Conservation (phyloP, 805 yeast genomes). For the Torulaspora maleeae region DNA sequence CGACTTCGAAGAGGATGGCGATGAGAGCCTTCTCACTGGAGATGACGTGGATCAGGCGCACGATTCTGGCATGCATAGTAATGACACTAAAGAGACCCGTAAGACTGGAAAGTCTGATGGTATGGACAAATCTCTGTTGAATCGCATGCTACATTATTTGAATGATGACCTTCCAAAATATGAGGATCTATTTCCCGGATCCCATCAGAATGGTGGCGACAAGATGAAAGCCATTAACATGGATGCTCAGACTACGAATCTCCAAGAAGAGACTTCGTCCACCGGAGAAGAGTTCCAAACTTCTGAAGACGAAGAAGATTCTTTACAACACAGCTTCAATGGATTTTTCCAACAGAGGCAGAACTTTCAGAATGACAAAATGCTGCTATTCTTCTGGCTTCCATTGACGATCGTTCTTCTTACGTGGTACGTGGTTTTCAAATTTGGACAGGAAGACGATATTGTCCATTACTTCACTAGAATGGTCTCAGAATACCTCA, state of each 20-base stretch:
- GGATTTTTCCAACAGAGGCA: conserved; percentile 42
- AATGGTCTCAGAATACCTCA: conserved; percentile 37
- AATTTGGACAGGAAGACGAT: conserved; percentile 36
- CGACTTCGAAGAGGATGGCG: conserved; percentile 29
- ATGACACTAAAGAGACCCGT: background rate
- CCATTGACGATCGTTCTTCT: conserved; percentile 63
- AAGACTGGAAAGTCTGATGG: conserved; percentile 7
- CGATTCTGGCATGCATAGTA: background rate
- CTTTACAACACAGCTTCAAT: conserved; percentile 36
- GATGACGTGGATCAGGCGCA: conserved; percentile 19
- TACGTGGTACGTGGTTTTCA: conserved; percentile 41
- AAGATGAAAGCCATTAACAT: conserved; percentile 3
- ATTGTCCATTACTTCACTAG: conserved; percentile 29
- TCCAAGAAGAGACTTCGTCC: conserved; percentile 3
- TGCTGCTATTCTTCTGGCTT: conserved; percentile 87
- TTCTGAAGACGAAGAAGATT: conserved; percentile 34
- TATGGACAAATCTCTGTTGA: conserved; percentile 34
- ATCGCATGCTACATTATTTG: conserved; percentile 37
- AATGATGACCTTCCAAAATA: conserved; percentile 60
- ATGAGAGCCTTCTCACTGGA: conserved; percentile 19
- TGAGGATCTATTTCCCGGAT: conserved; percentile 64
- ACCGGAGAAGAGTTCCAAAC: conserved; percentile 25
- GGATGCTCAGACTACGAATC: conserved; percentile 4
- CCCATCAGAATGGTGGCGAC: conserved; percentile 31
- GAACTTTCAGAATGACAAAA: conserved; percentile 62